Base-by-base conservation (phyloP, 192 early-diverging fungal species). In the Jimgerdemannia lactiflua region DNA sequence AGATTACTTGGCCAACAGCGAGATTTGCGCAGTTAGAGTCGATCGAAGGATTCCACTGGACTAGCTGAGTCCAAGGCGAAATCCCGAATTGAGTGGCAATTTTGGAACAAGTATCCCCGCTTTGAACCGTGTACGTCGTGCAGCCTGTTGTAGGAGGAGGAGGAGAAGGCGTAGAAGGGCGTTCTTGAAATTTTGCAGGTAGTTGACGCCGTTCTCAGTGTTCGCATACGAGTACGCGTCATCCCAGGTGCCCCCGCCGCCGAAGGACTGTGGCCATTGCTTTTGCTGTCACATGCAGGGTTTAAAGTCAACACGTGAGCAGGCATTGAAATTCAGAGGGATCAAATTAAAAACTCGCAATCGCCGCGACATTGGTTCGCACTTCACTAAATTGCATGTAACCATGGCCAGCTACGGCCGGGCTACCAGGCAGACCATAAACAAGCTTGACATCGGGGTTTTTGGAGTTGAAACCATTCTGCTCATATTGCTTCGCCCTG, bases 11-110 rank as follows among this genome's bases (percentile, higher is more conserved):
- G 14, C 64, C 64, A 65, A 65, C 1, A 65, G 64, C 14, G 14
- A 65, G 19, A 43, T 72, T 72, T 19, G 71, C 39, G 42, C 71
- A 72, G 10, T 42, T 59, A 18, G 42, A 63, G 29, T 72, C 64
- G 4, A 72, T 43, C 11, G 19, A 11, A 17, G 71, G 71, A 72
- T 72, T 72, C 42, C 43, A 72, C n/a, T 18, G 49, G 17, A 40
- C 39, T 18, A 72, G 49, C 11, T 72, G 71, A 43, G 14, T 49
- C 14, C 39, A 2, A 29, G 29, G 29, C 39, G 71, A 63, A 19
- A 72, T 72, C 17, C 17, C 71, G 39, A 72, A 72, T 39, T 72
- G 4, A 19, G 41, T 18, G 42, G 14, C 49, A 19, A 72, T 72
- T 19, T 43, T 9, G 49, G 49, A 42, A 29, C 71, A 72, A 4